Percentiles rank a stretch among this genome's conserved stretches.
These are phyloP conservation scores for Dendrobium nobile DNA, from an alignment of 106 monocot genomes.

Conservation along the genomic window DNA sequence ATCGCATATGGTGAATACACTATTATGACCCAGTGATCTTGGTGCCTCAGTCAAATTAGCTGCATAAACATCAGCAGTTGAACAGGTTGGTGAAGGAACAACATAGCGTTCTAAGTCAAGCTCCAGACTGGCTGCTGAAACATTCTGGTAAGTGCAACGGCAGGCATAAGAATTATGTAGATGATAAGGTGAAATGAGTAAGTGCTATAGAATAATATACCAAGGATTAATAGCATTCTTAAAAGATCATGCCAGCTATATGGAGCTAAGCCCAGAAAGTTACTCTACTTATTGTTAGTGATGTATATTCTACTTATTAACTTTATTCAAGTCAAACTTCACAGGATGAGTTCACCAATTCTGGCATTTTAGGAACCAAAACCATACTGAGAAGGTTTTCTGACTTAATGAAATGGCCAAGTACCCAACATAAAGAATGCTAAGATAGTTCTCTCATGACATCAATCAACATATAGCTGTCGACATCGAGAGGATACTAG, in stretches of 20 bases:
- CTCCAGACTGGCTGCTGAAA: slow-evolving; percentile 46
- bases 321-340: not conserved
- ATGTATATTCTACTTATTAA: not conserved
- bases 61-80: slow-evolving; percentile 47
- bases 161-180: not conserved
- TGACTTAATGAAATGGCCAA: not conserved
- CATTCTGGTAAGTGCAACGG: not conserved
- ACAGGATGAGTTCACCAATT: not conserved
- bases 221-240: not conserved
- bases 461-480: too few species aligned
- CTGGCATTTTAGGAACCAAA: not conserved
- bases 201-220: not conserved
- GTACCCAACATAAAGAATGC: not conserved
- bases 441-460: not conserved
- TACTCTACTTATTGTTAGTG: not conserved
- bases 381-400: not conserved
- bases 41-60: slow-evolving; percentile 86
- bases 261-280: not conserved
- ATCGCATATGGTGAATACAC: slow-evolving; percentile 36
- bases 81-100: slow-evolving; percentile 60
- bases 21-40: slow-evolving; percentile 27
- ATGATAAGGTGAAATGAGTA: not conserved
- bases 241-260: not conserved
- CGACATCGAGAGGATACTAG: too few species aligned
- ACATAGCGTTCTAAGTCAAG: slow-evolving; percentile 95